phyloP scores from a whole-genome alignment of 371 early-diverging fungal species.

The Parasitella parasitica region DNA sequence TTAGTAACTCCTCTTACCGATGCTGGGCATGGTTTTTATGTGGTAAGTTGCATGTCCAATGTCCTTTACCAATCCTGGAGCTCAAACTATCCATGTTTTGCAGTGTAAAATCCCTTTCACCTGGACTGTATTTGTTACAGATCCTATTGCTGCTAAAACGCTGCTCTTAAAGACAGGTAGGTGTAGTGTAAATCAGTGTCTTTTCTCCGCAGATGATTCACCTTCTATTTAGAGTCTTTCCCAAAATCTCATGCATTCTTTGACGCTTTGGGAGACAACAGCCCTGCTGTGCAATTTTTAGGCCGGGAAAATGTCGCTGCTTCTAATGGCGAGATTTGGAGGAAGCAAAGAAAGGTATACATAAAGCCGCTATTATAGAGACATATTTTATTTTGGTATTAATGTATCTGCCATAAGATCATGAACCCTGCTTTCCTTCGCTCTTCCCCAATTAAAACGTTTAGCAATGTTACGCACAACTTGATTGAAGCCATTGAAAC shows the following conservation, averaged over 20 bases:
- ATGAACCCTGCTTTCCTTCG: slow-evolving; percentile 44
- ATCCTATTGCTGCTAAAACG: slow-evolving; percentile 24
- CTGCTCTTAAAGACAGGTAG: slow-evolving; percentile 27
- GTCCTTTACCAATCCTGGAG: neutral
- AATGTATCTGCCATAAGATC: neutral
- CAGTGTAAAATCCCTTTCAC: neutral
- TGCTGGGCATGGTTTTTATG: slow-evolving; percentile 1
- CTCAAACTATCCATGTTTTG: neutral
- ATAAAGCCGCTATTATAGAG: too few species aligned
- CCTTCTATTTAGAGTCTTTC: too few species aligned
- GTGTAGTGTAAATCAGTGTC: neutral
- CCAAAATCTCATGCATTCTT: slow-evolving; percentile 6
- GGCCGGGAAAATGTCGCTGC: slow-evolving; percentile 26
- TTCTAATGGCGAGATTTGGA: slow-evolving; percentile 36
- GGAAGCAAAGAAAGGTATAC: slow-evolving; percentile 32
- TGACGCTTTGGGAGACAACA: neutral
- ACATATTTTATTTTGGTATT: neutral
- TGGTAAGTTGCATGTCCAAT: neutral
- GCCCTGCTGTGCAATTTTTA: slow-evolving; percentile 16
- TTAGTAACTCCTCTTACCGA: slow-evolving; percentile 2
- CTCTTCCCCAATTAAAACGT: slow-evolving; percentile 25
- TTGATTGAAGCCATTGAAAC: slow-evolving; percentile 20
- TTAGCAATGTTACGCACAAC: slow-evolving; percentile 19
- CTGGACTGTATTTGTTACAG: slow-evolving; percentile 31
- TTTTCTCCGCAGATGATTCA: neutral